Base-by-base conservation (phyloP, 2,329 filamentous ascomycete genomes). In the Xylariaceae sp. region DNA sequence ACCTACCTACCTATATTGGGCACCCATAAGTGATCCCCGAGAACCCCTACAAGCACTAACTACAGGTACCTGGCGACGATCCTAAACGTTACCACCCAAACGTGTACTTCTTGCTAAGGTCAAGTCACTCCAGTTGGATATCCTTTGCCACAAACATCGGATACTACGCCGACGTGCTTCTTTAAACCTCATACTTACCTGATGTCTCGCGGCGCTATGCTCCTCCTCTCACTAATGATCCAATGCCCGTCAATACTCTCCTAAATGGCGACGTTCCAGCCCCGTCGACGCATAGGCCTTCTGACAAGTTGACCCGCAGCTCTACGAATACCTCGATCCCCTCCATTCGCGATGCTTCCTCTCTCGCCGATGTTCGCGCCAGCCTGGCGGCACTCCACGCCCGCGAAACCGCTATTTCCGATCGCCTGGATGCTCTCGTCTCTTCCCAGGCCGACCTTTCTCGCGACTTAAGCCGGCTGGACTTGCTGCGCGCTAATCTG, bases 401-500 rank as follows among this genome's bases (percentile, higher is more conserved):
- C 50, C 87, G 87, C 67, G 91, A 97, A 72, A 79, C 84, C 58
- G 73, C 79, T 52, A 84, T 96, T 60, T 89, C 87, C 0, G 78
- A 80, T 52, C 86, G 85, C 45, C 84, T 97, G 44, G 84, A 92
- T 70, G 76, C 80, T 50, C 82, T 96, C 51, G 75, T 96, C 47
- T 83, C 86, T 59, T 91, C 89, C 0, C 91, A 97, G 69, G 85
- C 89, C 58, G 88, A 95, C 67, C 82, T 99, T 48, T 87, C 88
- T 26, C 88, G 91, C 62, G 90, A 96, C 66, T 80, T 99, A 49
- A 85, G 85, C 57, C 87, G 92, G 19, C 80, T 99, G 60, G 94
- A 99, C 72, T 79, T 96, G 32, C 80, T 96, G 52, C 88, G 94
- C 62, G 91, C 91, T 42, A 87, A 91, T 60, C 81, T 97, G 34